These are phyloP conservation scores for Coemansia sp. DNA, from an alignment of 192 early-diverging fungal species.

Conservation along the genomic window DNA sequence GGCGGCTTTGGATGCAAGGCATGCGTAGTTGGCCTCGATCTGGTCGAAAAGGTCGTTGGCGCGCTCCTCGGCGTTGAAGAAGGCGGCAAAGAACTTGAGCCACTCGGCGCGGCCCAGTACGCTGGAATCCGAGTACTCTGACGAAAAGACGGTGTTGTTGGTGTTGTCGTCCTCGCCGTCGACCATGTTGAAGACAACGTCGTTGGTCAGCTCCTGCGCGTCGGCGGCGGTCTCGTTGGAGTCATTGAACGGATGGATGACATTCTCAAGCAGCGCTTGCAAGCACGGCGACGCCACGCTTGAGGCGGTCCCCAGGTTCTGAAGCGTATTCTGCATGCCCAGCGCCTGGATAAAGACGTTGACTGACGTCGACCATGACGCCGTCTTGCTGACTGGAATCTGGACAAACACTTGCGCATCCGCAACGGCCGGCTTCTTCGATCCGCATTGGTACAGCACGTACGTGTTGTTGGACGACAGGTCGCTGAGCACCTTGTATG, in stretches of 20 bases:
- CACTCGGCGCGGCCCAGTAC: slow-evolving; percentile 56
- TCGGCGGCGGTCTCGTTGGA: slow-evolving; percentile 35
- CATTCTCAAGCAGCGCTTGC: slow-evolving; percentile 48
- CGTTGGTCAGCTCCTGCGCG: slow-evolving; percentile 34
- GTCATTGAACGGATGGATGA: slow-evolving; percentile 46
- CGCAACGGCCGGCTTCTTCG: slow-evolving; percentile 29
- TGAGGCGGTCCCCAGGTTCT: slow-evolving; percentile 45
- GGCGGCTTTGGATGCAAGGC: slow-evolving; percentile 42
- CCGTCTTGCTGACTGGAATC: slow-evolving; percentile 41
- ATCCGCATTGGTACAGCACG: slow-evolving; percentile 53
- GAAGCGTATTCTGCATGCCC: slow-evolving; percentile 43
- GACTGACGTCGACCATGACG: slow-evolving; percentile 48
- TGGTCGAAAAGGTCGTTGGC: slow-evolving; percentile 49
- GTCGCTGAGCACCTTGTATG: slow-evolving; percentile 56
- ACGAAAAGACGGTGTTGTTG: slow-evolving; percentile 38
- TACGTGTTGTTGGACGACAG: slow-evolving; percentile 46
- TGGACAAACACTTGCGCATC: slow-evolving; percentile 34
- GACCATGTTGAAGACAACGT: slow-evolving; percentile 43
- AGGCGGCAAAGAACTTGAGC: slow-evolving; percentile 58
- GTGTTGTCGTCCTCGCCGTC: slow-evolving; percentile 30
- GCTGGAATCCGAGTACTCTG: slow-evolving; percentile 42
- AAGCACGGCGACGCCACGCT: slow-evolving; percentile 56
- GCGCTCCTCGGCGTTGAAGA: slow-evolving; percentile 57
- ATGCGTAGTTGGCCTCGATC: slow-evolving; percentile 54
- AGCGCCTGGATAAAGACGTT: slow-evolving; percentile 56